phyloP scores from a whole-genome alignment of 768 basidiomycete genomes.

The Lentinula aciculospora region DNA sequence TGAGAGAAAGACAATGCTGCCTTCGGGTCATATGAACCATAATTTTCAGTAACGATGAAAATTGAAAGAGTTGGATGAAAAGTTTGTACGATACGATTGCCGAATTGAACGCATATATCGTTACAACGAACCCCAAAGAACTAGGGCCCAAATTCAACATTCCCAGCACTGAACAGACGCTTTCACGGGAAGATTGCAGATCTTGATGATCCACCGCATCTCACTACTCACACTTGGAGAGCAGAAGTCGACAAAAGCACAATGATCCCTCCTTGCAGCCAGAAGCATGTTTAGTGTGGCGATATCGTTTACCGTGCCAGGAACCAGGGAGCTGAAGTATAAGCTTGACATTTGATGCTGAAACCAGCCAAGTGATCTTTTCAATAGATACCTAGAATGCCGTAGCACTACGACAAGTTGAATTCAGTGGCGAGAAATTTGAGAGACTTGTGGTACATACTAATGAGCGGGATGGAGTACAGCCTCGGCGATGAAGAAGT shows the following conservation, averaged over 20 bases:
- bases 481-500: background rate
- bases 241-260: background rate
- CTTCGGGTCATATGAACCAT: background rate
- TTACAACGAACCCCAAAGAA: background rate
- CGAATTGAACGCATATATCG: background rate
- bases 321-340: background rate
- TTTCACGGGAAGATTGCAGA: too few species aligned
- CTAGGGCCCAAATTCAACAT: too few species aligned
- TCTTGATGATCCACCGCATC: background rate
- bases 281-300: background rate
- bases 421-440: background rate
- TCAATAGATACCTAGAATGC: background rate
- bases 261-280: background rate
- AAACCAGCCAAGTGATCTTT: background rate
- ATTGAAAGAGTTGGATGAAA: background rate
- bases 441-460: background rate
- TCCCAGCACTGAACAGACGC: too few species aligned
- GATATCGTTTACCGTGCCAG: background rate
- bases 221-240: background rate
- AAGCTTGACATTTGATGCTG: background rate
- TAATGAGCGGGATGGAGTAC: background rate
- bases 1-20: background rate
- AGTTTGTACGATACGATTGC: background rate
- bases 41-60: background rate
- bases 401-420: conserved; percentile 1